Evolutionary conservation across 331 rosid genomes (phyloP), one percentile per base, ranked within the genome.

Genomic region (Malus hybrid): DNA sequence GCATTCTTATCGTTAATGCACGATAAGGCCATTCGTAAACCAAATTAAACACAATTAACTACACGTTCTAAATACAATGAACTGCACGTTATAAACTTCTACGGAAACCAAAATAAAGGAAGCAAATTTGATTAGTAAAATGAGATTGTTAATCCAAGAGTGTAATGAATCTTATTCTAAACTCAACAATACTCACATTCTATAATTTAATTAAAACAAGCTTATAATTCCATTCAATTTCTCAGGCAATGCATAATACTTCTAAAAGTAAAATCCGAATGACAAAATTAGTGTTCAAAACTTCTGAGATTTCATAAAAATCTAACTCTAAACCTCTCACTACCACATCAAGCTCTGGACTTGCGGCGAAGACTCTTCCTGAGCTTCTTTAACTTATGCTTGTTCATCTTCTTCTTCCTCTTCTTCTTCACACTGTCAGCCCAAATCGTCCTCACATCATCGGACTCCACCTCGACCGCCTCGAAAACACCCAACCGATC

Each of bases 371-470:
- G 88, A 16, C 78, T 75, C 89, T 84, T 87, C 84, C 76, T 78
- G 6, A 80, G 88, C 84, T 87, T 85, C 86, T 81, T 79, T 63
- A 73, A 82, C 78, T 87, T 87, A 50, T 85, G 86, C 81, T 87
- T 87, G 70, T 85, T 87, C 88, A 84, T 87, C 73, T 82, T 87
- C 83, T 65, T 83, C 91, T 85, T 87, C 89, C 88, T 83, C 87
- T 83, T 85, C 86, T 74, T 83, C 87, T 84, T 82, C 24, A 83
- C 87, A 71, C 91, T 87, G 70, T 87, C 87, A 13, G 87, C 91
- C 89, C 85, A 84, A 70, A 83, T 39, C 71, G 61, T 80, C 70
- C 71, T 54, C 10, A 71, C 70, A 36, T 79, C 87, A 32, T 76
- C 83, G 14, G 71, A 18, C 27, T 69, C 82, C 14, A 72, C 76